phyloP scores from a whole-genome alignment of 768 basidiomycete genomes.

The Pisolithus sp. region DNA sequence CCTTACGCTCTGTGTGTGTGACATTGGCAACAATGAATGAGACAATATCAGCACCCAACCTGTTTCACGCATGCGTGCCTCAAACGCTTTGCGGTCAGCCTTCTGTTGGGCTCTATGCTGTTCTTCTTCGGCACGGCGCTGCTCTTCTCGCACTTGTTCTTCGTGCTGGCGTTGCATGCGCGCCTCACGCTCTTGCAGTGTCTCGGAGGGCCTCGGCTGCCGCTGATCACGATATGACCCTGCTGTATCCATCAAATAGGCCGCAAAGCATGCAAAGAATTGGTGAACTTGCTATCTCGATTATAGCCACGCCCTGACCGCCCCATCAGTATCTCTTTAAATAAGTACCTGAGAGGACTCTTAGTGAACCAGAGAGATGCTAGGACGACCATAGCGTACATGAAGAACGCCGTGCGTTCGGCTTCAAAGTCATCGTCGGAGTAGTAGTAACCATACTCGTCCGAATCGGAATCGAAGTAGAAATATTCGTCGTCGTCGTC shows the following conservation, averaged over 20 bases:
- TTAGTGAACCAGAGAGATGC: slow-evolving; percentile 2
- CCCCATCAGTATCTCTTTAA: slow-evolving; percentile 39
- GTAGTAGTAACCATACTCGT: slow-evolving; percentile 27
- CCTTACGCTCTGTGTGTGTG: slow-evolving; percentile 39
- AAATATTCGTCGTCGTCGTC: slow-evolving; percentile 26
- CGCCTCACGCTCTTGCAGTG: slow-evolving; percentile 45
- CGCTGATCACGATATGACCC: slow-evolving; percentile 17
- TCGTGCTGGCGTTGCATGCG: slow-evolving; percentile 45
- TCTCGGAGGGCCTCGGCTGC: slow-evolving; percentile 31
- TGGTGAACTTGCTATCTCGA: slow-evolving; percentile 22
- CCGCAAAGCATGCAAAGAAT: slow-evolving; percentile 1
- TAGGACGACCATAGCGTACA: slow-evolving; percentile 28
- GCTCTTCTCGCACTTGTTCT: slow-evolving; percentile 49
- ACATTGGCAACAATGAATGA: slow-evolving; percentile 10
- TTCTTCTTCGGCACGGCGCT: slow-evolving; percentile 27
- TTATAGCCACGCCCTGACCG: slow-evolving; percentile 24
- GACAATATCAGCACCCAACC: slow-evolving; percentile 29
- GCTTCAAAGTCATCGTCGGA: slow-evolving; percentile 29
- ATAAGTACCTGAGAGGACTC: slow-evolving; percentile 36
- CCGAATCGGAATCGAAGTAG: slow-evolving; percentile 20
- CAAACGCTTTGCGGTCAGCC: slow-evolving; percentile 39
- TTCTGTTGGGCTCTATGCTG: slow-evolving; percentile 38
- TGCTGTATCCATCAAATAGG: slow-evolving; percentile 7
- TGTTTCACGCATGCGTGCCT: slow-evolving; percentile 42
- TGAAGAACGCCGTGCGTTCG: slow-evolving; percentile 37